Base-by-base conservation (phyloP, 139 green algal genomes). In the Edaphochlamys debaryana region DNA sequence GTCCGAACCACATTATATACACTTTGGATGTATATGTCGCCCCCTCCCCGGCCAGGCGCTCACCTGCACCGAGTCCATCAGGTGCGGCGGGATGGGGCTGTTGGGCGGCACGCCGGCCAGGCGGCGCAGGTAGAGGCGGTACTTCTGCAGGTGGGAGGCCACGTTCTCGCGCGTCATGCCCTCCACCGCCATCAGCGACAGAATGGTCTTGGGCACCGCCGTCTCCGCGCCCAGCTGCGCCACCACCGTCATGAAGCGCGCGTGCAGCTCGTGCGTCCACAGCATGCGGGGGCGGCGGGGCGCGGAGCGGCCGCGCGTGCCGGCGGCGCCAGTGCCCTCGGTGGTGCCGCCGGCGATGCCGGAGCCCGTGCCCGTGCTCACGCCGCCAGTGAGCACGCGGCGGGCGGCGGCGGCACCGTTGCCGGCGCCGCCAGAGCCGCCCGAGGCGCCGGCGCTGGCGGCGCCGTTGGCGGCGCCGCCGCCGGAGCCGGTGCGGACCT, bases 111-210 rank as follows among this genome's bases (percentile, higher is more conserved):
- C 66, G 30, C 66, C 78, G 8, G 78, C 77, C 77, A 83, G 62
- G 20, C 69, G 79, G 60, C 67, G 67, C 27, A 93, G 81, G 56
- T 87, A 89, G 30, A 91, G 78, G 37, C 96, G 93, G 90, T 98
- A 97, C 90, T 99, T 99, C 85, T 98, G 96, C 40, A 98, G 88
- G 79, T 98, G 96, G 67, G 82, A 94, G 32, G 96, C 96, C 42
- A 98, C 96, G 79, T 99, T 99, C 79, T 99, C 96, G 17, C 96
- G 87, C 2, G 95, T 99, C 70, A 99, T 89, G 48, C 96, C 96
- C 23, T 96, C 93, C 22, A 98, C 94, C n/a, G 93, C 93, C 96
- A 98, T 98, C 48, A 94, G 56, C 89, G 94, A 84, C 89, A 99
- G 91, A 67, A 99, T 98, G n/a, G 93, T 93, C 81, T 98, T 99